These are phyloP conservation scores for Clarireedia paspali DNA, from an alignment of 2,329 filamentous ascomycete species.

Conservation along the genomic window DNA sequence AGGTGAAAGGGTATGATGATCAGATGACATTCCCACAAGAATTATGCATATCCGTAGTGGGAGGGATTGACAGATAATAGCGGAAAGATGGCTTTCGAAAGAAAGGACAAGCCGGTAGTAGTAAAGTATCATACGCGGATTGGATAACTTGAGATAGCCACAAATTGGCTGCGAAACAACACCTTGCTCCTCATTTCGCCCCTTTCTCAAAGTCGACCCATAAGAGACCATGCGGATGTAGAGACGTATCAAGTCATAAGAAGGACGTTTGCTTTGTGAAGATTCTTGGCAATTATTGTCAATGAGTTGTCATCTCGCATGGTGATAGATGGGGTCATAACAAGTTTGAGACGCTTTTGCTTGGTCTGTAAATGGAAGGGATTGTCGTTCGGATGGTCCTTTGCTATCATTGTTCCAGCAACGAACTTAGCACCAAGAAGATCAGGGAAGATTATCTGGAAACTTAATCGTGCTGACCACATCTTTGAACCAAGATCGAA, in stretches of 20 bases:
- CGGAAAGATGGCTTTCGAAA: background rate
- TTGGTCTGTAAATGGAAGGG: conserved; percentile 39
- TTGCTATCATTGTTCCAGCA: conserved; percentile 38
- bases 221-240: too few species aligned
- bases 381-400: conserved; percentile 35
- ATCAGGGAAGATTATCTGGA: conserved; percentile 44
- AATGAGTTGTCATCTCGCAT: conserved; percentile 40
- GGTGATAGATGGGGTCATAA: conserved; percentile 47
- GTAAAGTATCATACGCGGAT: conserved; percentile 4
- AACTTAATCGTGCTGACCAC: conserved; percentile 33
- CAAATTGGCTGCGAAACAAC: background rate
- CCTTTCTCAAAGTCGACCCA: too few species aligned
- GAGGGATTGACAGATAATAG: background rate
- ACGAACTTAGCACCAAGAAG: conserved; percentile 40
- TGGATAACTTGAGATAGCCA: background rate
- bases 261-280: conserved; percentile 19
- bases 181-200: background rate
- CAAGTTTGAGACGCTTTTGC: conserved; percentile 45
- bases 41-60: background rate
- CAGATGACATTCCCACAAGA: conserved; percentile 6
- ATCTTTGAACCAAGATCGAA: conserved; percentile 36
- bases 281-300: conserved; percentile 9
- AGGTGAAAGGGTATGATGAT: background rate
- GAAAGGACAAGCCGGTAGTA: background rate
- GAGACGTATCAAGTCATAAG: conserved; percentile 19